Evolutionary conservation across 2,329 filamentous ascomycete species (phyloP).

Genomic region (Trichoderma oligosporum): DNA sequence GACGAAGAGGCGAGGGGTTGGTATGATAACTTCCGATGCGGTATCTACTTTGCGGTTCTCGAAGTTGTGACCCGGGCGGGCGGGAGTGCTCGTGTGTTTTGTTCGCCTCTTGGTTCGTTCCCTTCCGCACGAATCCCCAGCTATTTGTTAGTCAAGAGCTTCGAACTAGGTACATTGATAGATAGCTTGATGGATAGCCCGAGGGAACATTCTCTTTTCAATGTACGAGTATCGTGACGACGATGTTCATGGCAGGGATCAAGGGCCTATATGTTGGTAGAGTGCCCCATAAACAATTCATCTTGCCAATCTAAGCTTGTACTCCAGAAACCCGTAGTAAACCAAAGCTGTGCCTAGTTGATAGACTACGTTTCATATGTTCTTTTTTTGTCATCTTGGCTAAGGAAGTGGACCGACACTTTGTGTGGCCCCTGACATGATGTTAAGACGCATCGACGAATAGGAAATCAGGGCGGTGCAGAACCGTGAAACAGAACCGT

Average conservation of each 20-base stretch:
- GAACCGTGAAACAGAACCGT: constrained; percentile 1
- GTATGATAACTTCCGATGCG: background rate
- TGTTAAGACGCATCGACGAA: constrained; percentile 1
- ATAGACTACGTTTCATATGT: background rate
- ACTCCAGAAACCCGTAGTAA: too few species aligned
- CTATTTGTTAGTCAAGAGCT: too few species aligned
- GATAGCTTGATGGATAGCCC: too few species aligned
- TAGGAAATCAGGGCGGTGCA: constrained; percentile 1
- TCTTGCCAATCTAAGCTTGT: too few species aligned
- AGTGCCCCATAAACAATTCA: background rate
- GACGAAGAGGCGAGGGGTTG: constrained; percentile 1
- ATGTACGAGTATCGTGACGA: too few species aligned
- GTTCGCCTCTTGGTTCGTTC: too few species aligned
- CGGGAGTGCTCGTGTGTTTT: background rate
- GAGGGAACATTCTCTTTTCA: too few species aligned
- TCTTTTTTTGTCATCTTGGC: background rate
- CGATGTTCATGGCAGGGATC: too few species aligned
- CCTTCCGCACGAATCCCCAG: too few species aligned
- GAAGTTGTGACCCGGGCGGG: background rate
- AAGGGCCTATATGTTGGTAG: too few species aligned
- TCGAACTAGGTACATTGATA: too few species aligned
- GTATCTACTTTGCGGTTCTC: too few species aligned
- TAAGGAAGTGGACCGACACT: constrained; percentile 3
- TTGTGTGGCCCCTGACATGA: constrained; percentile 18
- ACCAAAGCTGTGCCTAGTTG: background rate